phyloP scores from a whole-genome alignment of 1,284 basidiomycete species.

The Leccinum griseonigrum region DNA sequence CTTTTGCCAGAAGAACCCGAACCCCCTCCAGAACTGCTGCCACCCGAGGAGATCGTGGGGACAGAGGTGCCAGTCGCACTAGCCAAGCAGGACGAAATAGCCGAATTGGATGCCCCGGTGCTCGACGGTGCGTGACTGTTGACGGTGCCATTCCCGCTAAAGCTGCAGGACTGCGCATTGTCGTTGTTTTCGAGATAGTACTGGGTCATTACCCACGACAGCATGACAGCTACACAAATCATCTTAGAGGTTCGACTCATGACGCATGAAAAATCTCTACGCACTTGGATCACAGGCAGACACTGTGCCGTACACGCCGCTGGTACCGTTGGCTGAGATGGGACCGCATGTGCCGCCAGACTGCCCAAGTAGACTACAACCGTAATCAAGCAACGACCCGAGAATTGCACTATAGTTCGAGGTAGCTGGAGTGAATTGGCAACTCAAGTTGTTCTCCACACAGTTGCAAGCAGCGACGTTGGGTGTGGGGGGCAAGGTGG shows the following conservation, averaged over 20 bases:
- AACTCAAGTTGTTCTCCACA: constrained; percentile 64
- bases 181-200: constrained; percentile 71
- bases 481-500: constrained; percentile 80
- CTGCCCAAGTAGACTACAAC: constrained; percentile 69
- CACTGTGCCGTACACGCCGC: constrained; percentile 74
- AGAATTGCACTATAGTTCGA: constrained; percentile 65
- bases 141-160: constrained; percentile 81
- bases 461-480: constrained; percentile 79
- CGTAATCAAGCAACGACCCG: constrained; percentile 66
- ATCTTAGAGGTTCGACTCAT: constrained; percentile 6
- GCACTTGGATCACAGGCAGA: constrained; percentile 73
- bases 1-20: constrained; percentile 20
- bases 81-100: constrained; percentile 69
- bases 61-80: constrained; percentile 68
- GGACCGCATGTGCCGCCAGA: constrained; percentile 61
- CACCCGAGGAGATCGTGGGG: constrained; percentile 42
- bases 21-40: constrained; percentile 23
- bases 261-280: constrained; percentile 29
- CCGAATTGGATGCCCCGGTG: constrained; percentile 54
- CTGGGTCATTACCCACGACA: constrained; percentile 81
- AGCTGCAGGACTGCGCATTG: constrained; percentile 64
- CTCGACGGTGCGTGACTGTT: constrained; percentile 56
- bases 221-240: constrained; percentile 55
- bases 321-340: constrained; percentile 70
- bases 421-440: constrained; percentile 65